phyloP scores from a whole-genome alignment of 257 asterid genomes.

The Vinca minor region DNA sequence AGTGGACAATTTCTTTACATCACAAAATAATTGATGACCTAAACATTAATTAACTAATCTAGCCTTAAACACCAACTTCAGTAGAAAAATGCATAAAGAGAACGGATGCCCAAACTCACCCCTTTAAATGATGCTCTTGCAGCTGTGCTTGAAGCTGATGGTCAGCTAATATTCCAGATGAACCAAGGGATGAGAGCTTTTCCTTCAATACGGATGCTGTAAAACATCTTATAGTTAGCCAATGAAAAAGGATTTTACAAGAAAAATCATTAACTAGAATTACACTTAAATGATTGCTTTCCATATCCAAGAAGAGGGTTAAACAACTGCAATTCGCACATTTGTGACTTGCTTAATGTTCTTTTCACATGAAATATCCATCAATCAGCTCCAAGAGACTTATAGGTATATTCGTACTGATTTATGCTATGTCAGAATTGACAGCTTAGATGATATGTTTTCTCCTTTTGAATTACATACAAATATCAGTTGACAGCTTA shows the following conservation, averaged over 20 bases:
- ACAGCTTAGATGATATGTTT: not conserved
- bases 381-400: not conserved
- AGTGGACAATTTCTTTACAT: not conserved
- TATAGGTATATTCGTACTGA: not conserved
- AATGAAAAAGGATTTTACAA: not conserved
- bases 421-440: not conserved
- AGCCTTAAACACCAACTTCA: constrained; percentile 1
- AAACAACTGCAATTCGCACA: not conserved
- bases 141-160: constrained; percentile 96
- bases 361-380: not conserved
- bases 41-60: not conserved
- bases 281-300: not conserved
- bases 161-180: constrained; percentile 98
- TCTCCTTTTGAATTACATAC: not conserved
- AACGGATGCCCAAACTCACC: constrained; percentile 47
- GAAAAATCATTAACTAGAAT: not conserved
- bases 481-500: not conserved
- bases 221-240: constrained; percentile 23
- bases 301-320: not conserved
- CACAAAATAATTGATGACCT: not conserved
- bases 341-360: not conserved
- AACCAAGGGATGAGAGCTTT: constrained; percentile 90
- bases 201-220: constrained; percentile 96
- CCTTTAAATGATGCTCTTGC: constrained; percentile 90
- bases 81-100: not conserved